Evolutionary conservation across 305 asterid genomes (phyloP), one percentile per base, ranked within the genome.

Genomic region (Vinca major): DNA sequence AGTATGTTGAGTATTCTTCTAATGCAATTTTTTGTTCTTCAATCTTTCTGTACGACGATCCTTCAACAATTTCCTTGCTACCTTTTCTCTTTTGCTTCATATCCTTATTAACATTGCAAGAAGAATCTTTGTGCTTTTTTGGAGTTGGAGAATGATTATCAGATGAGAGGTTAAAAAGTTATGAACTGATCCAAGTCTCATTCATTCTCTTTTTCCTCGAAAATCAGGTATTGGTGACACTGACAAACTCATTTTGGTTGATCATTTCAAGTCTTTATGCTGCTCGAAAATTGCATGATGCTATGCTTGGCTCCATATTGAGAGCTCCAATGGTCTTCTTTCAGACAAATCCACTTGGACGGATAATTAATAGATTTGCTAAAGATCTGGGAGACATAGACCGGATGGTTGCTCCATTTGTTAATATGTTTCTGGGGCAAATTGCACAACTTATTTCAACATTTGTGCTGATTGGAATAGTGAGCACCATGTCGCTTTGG

Each of bases 251-350:
- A 54, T 92, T 88, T 85, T 92, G 97, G 98, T 68, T 92, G 91
- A 87, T 92, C 77, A 83, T 81, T 3, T 84, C 98, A 63, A 92
- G 98, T 82, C 95, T 92, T 70, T 84, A 85, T 74, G 98, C 98
- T 68, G 96, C 98, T 62, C 79, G 79, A 80, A 85, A 73, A 67
- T 80, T 92, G 82, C 98, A 92, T 58, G 78, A 65, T 66, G 89
- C 81, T 63, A 90, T 92, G 97, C 95, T 92, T 69, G 73, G 74
- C 73, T 87, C 97, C 69, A 88, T 90, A 63, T 88, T 92, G 77
- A 86, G 89, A 81, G 97, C 94, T 79, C 98, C 96, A 65, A 92
- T 92, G 98, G 91, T 88, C 74, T 92, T 92, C 86, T 92, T 92
- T 67, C 95, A 92, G 80, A 90, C 98, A 63, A 92, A 92, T 77